Evolutionary conservation across 2,329 filamentous ascomycete species (phyloP).

Genomic region (Scytalidium sp.): DNA sequence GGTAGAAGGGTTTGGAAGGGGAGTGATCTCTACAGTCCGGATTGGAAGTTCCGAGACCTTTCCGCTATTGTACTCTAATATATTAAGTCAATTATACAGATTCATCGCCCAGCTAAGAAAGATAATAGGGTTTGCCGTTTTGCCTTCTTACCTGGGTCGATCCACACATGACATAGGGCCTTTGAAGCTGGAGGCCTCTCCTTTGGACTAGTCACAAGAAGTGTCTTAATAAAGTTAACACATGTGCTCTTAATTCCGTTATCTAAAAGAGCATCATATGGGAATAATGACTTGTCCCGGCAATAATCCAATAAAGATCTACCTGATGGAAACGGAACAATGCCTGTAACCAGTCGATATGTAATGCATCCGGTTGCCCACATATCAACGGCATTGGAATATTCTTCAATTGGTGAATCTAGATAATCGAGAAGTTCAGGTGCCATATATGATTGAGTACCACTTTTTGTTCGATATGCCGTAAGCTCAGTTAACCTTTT

Average conservation of each 20-base stretch:
- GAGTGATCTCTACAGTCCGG: not conserved
- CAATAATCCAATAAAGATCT: slow-evolving; percentile 4
- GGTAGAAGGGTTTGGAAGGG: not conserved
- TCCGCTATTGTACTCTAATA: too few relatives aligned
- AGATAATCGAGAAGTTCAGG: slow-evolving; percentile 8
- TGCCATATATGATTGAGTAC: slow-evolving; percentile 11
- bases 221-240: not conserved
- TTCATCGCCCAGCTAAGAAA: too few relatives aligned
- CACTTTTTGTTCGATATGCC: not conserved
- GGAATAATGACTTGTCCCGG: slow-evolving; percentile 1
- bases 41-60: not conserved
- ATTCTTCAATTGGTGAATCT: not conserved
- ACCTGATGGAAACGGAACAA: slow-evolving; percentile 9
- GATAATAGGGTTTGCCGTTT: not conserved
- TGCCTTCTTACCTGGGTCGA: not conserved
- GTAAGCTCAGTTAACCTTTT: slow-evolving; percentile 7
- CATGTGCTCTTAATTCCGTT: not conserved
- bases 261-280: not conserved
- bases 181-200: not conserved
- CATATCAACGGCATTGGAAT: slow-evolving; percentile 13
- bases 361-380: slow-evolving; percentile 15
- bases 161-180: slow-evolving; percentile 6
- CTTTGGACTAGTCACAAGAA: not conserved
- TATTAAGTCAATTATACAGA: too few relatives aligned
- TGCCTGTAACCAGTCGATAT: slow-evolving; percentile 3